phyloP scores from a whole-genome alignment of 2,329 filamentous ascomycete genomes.

The Biscogniauxia mediterranea region DNA sequence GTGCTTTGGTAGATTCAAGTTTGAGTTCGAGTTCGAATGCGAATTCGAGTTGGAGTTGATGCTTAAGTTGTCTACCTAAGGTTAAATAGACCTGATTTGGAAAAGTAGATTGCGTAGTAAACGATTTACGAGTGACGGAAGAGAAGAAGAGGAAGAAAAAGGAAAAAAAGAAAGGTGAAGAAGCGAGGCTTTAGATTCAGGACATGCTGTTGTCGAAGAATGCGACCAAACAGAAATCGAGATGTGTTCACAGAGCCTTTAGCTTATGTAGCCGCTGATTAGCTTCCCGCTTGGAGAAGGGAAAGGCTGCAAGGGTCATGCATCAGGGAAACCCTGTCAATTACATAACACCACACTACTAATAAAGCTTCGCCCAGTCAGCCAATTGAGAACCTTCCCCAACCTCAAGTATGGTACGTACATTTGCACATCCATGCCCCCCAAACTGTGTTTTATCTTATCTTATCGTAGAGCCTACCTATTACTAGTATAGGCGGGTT shows the following conservation, averaged over 20 bases:
- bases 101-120: not conserved
- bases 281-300: too few species aligned
- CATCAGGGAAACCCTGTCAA: not conserved
- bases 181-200: constrained; percentile 3
- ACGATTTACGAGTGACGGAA: not conserved
- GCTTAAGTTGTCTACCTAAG: too few species aligned
- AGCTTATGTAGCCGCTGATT: not conserved
- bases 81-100: not conserved
- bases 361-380: not conserved
- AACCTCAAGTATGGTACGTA: too few species aligned
- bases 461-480: too few species aligned
- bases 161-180: too few species aligned
- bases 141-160: too few species aligned
- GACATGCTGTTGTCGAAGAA: constrained; percentile 5
- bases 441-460: too few species aligned
- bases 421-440: too few species aligned
- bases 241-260: constrained; percentile 17
- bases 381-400: not conserved
- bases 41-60: too few species aligned
- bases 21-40: not conserved
- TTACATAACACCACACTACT: not conserved
- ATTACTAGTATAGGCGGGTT: too few species aligned
- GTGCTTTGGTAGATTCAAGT: too few species aligned
- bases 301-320: not conserved
- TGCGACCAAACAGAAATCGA: constrained; percentile 16